Evolutionary conservation across 345 rosid genomes (phyloP).

Genomic region (Mercurialis annua): DNA sequence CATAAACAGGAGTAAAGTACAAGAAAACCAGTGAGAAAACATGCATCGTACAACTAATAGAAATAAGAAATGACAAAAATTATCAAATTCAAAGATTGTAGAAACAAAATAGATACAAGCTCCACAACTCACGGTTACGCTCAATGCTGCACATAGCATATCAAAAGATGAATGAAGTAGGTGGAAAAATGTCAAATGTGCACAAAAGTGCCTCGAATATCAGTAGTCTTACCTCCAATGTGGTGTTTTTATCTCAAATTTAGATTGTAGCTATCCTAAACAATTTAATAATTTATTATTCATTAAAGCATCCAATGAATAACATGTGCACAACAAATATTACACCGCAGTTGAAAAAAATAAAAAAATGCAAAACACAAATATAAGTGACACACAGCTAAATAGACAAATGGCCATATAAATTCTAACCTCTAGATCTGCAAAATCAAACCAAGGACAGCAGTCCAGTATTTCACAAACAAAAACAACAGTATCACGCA

Average conservation of each 20-base stretch:
- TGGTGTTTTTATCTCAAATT: neutral
- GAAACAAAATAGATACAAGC: neutral
- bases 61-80: neutral
- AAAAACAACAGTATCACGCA: constrained; percentile 96
- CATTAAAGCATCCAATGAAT: neutral
- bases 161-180: neutral
- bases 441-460: constrained; percentile 96
- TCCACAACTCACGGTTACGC: neutral
- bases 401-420: neutral
- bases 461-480: constrained; percentile 97
- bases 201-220: neutral
- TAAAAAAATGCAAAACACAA: neutral
- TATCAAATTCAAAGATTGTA: neutral
- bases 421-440: constrained; percentile 82
- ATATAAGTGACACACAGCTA: no score
- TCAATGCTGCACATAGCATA: neutral
- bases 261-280: neutral
- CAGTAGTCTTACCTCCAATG: neutral
- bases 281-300: neutral
- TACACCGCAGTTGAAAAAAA: neutral
- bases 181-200: neutral
- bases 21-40: neutral
- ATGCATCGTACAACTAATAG: neutral
- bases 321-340: neutral
- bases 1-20: neutral